Base-by-base conservation (phyloP, 2,329 filamentous ascomycete species). In the Fusarium nurragi region DNA sequence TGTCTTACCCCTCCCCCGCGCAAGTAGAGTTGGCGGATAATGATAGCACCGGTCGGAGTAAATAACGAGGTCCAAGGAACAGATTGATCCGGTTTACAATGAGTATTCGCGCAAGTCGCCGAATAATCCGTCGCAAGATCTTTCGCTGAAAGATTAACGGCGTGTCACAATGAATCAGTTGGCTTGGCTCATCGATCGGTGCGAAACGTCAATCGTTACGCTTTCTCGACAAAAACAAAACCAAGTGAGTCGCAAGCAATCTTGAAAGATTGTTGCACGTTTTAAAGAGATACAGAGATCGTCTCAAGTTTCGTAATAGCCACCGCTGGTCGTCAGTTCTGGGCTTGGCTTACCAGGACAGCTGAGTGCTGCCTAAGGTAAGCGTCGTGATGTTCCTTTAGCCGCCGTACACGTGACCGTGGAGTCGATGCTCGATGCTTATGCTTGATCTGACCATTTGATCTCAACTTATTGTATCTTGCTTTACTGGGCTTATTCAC, bases 331-430 rank as follows among this genome's bases (percentile, higher is more conserved):
- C 60, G 60, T 58, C 48, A 56, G 57, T 64, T 69, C 49, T 70
- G 51, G 40, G 58, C 67, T 70, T 54, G 46, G 54, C 60, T 64
- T 53, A 67, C 67, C 54, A 67, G 64, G 53, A 46, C 50, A 51
- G 41, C 25, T 50, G 50, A 65, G 69, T 71, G 69, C 67, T 71
- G 69, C 69, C 69, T 71, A 71, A 68, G 61, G 58, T 66, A 67
- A 69, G 60, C 68, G 54, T 68, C 48, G 50, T 57, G 54, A 71
- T 65, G 39, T 60, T 54, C 51, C 50, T 28, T 37, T 52, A 54
- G 49, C 41, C 48, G 39, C 50, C 34, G 37, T 45, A 45, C 64
- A 71, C 68, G 67, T 70, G 66, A 70, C 62, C 37, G 21, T 34
- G 32, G 32, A 34, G 16, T 34, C 39, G 30, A 22, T 47, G 21